Base-by-base conservation (phyloP, 164 flowering plant genomes). In the Buxus sempervirens region DNA sequence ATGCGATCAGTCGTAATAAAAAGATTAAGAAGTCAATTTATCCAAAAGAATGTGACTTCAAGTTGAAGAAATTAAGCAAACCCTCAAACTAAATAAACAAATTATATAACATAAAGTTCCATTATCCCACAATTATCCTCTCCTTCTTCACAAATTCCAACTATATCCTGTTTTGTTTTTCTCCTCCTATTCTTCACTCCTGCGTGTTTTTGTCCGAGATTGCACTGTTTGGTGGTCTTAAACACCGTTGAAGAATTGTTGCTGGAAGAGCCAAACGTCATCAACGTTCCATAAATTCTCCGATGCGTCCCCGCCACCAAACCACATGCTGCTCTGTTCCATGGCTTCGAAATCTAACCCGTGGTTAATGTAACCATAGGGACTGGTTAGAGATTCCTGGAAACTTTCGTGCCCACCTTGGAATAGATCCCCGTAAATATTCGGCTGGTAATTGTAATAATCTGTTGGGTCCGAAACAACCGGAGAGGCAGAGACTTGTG, bases 281-380 rank as follows among this genome's bases (percentile, higher is more conserved):
- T 90, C 93, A 10, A 61, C 78, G 62, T 82, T 91, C 93, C 90
- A 91, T 56, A 85, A 69, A 63, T 75, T 80, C 71, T 85, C 88
- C 5, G 81, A 67, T 9, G 67, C 25, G 23, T 72, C 83, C 54
- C 78, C 85, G 57, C 77, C 82, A 60, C 77, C 86, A 59, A 64
- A 45, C 82, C 80, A 79, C 48, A 58, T 73, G 62, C 66, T 71
- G 74, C 66, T 75, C 41, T 68, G 75, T 55, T 84, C 85, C 71
- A 72, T 61, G 21, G 62, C 57, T 53, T 76, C 79, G 62, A 76
- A 84, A n/a, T 80, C 80, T 23, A 72, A 38, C 4, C 77, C 85
- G 0, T 67, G 76, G 72, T 73, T 75, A 58, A 66, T 79, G 41
- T 78, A 84, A 63, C 79, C 82, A n/a, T 62, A 60, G 7, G 91